Base-by-base conservation (phyloP, 1,284 basidiomycete genomes). In the Flammula alnicola region DNA sequence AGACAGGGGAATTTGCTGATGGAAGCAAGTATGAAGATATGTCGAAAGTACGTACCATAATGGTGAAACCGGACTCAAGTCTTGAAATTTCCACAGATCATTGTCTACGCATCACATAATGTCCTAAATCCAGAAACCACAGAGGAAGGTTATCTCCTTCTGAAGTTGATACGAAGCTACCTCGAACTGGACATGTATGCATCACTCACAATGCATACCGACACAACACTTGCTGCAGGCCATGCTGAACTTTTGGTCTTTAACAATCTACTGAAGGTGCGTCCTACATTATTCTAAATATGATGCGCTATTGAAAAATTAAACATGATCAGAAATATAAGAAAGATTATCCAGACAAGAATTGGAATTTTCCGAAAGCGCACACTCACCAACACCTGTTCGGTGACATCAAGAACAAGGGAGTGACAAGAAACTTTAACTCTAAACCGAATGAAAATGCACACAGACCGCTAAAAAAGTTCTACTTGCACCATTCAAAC, bases 361-460 rank as follows among this genome's bases (percentile, higher is more conserved):
- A 61, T 25, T 72, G 70, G 68, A 57, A 72, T 14, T 73, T 73
- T 32, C 66, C 63, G 0, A 76, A 75, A 44, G 45, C 48, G 0
- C 72, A 76, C 36, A 52, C 52, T 0, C 62, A 63, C 26, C 33
- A 51, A 3, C 72, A 76, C 44, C 25, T 62, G 0, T 62, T 67
- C 14, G 27, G 51, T 19, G 69, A 75, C 29, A 72, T 76, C 27
- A 6, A 37, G 11, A 19, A 6, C 0, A 75, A 75, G 36, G 73
- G 70, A 12, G 66, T 59, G 0, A 53, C 60, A 0, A 7, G 41
- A 0, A 71, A 69, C 22, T 73, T 63, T 27, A 71, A 64, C 41
- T 73, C 69, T 2, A 58, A 65, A 29, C 62, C 60, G 3, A 69
- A 69, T 42, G 69, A 75, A 51, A 57, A 62, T 5, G 51, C 65